Conservation (phyloP, 306 rosid species). For the Heteromeles arbutifolia region DNA sequence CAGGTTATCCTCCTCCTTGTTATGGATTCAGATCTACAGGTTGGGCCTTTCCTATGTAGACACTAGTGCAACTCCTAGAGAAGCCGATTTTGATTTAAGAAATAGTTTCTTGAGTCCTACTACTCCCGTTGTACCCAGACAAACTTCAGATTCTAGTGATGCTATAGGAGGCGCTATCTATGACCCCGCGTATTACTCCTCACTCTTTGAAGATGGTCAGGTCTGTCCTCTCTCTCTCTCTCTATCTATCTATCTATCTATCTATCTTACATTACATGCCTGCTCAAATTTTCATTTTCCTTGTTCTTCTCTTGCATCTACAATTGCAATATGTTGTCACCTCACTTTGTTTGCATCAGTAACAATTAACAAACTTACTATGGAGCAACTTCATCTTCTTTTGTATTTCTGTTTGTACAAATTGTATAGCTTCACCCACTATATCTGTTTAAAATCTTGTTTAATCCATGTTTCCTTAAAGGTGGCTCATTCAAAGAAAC, state of each 20-base stretch:
- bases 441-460: background rate
- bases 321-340: background rate
- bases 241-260: background rate
- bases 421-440: background rate
- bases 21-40: slow-evolving; percentile 97
- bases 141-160: slow-evolving; percentile 68
- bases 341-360: slow-evolving; percentile 2
- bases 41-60: slow-evolving; percentile 68
- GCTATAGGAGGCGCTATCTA: slow-evolving; percentile 88
- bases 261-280: background rate
- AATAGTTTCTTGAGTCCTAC: slow-evolving; percentile 80
- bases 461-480: background rate
- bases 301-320: slow-evolving; percentile 1
- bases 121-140: slow-evolving; percentile 56
- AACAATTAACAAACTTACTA: background rate
- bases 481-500: background rate
- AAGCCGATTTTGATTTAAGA: slow-evolving; percentile 63
- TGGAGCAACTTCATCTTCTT: background rate
- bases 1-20: slow-evolving; percentile 66
- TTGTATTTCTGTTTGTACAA: background rate
- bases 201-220: slow-evolving; percentile 77
- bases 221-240: background rate
- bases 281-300: slow-evolving; percentile 12
- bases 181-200: slow-evolving; percentile 72
- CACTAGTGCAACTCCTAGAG: slow-evolving; percentile 36